Evolutionary conservation across 306 rosid species (phyloP).

Genomic region (Rosa chinensis): DNA sequence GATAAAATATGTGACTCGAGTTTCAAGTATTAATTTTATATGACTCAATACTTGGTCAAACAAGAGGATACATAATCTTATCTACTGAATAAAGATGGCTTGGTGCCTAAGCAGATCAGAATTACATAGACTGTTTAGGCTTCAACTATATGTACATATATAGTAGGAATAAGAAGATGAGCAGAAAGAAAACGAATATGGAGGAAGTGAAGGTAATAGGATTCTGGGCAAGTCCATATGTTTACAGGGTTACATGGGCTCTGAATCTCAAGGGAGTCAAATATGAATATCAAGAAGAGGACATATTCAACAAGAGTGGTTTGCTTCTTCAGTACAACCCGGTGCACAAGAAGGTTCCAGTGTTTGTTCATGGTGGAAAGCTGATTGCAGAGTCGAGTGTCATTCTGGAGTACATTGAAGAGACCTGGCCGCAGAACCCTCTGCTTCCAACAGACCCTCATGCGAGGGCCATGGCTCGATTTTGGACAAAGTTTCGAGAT

Average conservation of each 20-base stretch:
- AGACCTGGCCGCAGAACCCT: constrained; percentile 16
- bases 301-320: constrained; percentile 11
- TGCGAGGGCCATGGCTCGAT: neutral
- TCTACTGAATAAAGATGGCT: neutral
- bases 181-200: neutral
- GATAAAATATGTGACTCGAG: neutral
- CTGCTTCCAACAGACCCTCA: constrained; percentile 19
- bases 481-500: constrained; percentile 14
- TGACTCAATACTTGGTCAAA: neutral
- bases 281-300: constrained; percentile 7
- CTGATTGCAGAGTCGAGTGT: neutral
- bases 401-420: constrained; percentile 19
- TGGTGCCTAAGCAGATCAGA: neutral
- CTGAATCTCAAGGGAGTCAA: constrained; percentile 17
- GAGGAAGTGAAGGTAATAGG: constrained; percentile 19
- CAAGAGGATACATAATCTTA: neutral
- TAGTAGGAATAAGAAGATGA: neutral
- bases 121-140: no score
- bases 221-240: constrained; percentile 9
- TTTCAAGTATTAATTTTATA: neutral
- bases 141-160: no score
- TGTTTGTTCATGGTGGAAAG: constrained; percentile 19
- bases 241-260: constrained; percentile 19
- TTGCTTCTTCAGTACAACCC: constrained; percentile 14
- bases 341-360: constrained; percentile 10